These are phyloP conservation scores for Rhododendron kiyosumense DNA, from an alignment of 148 eudicot genomes.

Conservation along the genomic window DNA sequence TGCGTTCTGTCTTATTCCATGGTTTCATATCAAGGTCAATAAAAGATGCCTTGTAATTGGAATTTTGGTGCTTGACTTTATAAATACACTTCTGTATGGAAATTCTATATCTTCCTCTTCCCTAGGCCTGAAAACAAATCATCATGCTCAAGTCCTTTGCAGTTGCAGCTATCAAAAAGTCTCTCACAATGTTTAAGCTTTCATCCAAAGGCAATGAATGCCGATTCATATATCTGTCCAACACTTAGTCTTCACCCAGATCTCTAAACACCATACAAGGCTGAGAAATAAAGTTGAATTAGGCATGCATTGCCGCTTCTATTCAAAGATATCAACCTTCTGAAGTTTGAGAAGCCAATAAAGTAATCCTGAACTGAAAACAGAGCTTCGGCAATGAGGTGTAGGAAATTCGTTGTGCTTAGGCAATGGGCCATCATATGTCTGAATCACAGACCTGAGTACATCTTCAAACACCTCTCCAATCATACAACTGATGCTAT, in stretches of 20 bases:
- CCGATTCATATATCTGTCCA: constrained; percentile 31
- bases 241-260: constrained; percentile 27
- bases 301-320: no score
- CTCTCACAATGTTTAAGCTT: no score
- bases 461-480: constrained; percentile 35
- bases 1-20: no score
- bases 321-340: constrained; percentile 31
- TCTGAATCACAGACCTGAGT: constrained; percentile 43
- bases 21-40: no score
- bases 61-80: no score
- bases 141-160: no score
- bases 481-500: constrained; percentile 31
- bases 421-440: constrained; percentile 37
- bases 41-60: no score
- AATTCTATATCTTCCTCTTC: no score
- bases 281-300: constrained; percentile 5
- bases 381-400: constrained; percentile 63
- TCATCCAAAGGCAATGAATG: constrained; percentile 19
- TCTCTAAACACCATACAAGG: constrained; percentile 61
- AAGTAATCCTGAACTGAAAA: constrained; percentile 47
- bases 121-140: no score
- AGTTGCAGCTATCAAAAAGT: no score
- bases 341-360: constrained; percentile 73
- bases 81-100: no score
- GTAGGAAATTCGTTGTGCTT: constrained; percentile 43